Conservation (phyloP, 192 early-diverging fungal species). For the Phycomyces blakesleeanus region DNA sequence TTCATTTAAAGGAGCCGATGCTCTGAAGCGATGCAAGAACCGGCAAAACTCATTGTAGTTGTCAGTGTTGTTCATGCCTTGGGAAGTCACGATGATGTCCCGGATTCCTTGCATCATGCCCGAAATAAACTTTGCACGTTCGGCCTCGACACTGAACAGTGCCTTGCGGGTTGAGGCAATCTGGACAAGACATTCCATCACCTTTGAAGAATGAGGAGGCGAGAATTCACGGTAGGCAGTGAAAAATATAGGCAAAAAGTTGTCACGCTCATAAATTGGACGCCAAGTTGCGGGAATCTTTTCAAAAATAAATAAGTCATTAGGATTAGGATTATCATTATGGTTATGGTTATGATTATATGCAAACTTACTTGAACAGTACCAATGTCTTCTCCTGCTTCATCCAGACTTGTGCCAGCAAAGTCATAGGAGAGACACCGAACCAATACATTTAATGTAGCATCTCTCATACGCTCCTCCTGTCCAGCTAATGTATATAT, state of each 20-base stretch:
- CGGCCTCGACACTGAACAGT: constrained; percentile 75
- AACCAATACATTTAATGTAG: constrained; percentile 55
- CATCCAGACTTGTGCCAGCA: constrained; percentile 73
- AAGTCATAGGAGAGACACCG: constrained; percentile 81
- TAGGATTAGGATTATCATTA: too few relatives aligned
- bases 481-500: constrained; percentile 32
- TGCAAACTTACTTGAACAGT: constrained; percentile 59
- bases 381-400: constrained; percentile 73
- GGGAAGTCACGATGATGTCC: constrained; percentile 57
- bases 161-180: constrained; percentile 80
- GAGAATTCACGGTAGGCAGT: constrained; percentile 58
- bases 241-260: constrained; percentile 70
- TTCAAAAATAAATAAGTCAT: too few relatives aligned
- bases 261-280: constrained; percentile 61
- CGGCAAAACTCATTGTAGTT: constrained; percentile 88
- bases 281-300: constrained; percentile 85
- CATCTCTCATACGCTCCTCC: constrained; percentile 40
- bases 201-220: constrained; percentile 51
- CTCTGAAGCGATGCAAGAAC: constrained; percentile 75
- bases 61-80: constrained; percentile 65
- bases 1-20: constrained; percentile 76
- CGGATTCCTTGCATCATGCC: constrained; percentile 66
- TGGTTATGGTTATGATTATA: too few relatives aligned
- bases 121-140: constrained; percentile 63
- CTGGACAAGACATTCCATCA: constrained; percentile 77